phyloP scores from a whole-genome alignment of 2,329 filamentous ascomycete species.

The Huntiella savannae region DNA sequence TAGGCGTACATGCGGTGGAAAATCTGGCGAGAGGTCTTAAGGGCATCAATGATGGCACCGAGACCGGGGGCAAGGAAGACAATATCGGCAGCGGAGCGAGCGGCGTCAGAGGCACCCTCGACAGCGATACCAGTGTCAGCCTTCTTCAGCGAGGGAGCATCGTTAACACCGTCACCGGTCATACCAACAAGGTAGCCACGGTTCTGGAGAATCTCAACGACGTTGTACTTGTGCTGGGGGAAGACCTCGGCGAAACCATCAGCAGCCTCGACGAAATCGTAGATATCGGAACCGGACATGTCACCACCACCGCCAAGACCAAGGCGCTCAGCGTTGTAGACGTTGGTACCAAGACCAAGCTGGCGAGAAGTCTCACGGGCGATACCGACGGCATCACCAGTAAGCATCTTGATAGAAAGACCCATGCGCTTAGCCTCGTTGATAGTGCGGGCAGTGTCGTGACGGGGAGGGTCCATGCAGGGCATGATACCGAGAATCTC shows the following conservation, averaged over 20 bases:
- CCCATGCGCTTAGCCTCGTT: constrained; percentile 75
- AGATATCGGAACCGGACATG: constrained; percentile 84
- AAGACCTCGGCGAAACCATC: constrained; percentile 92
- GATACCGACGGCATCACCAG: constrained; percentile 84
- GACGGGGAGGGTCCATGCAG: constrained; percentile 75
- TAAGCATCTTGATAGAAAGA: constrained; percentile 90
- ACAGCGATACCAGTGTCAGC: constrained; percentile 94
- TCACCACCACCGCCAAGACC: constrained; percentile 78
- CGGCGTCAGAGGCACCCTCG: constrained; percentile 78
- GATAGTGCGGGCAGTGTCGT: constrained; percentile 80
- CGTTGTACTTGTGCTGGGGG: constrained; percentile 88
- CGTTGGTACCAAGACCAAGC: constrained; percentile 78
- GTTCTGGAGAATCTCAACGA: constrained; percentile 83
- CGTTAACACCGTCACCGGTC: constrained; percentile 93
- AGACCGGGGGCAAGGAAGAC: constrained; percentile 85
- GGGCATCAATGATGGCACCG: constrained; percentile 77
- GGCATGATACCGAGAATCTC: constrained; percentile 92
- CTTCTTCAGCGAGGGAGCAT: constrained; percentile 82
- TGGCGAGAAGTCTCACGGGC: constrained; percentile 81
- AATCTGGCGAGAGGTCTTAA: constrained; percentile 86
- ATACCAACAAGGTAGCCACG: constrained; percentile 88
- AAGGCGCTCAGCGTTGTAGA: constrained; percentile 84
- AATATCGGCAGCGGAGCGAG: constrained; percentile 79
- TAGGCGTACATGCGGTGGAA: constrained; percentile 96
- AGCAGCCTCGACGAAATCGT: constrained; percentile 87